Conservation (phyloP, 805 yeast species). For the Tanozyma kutaoensis region DNA sequence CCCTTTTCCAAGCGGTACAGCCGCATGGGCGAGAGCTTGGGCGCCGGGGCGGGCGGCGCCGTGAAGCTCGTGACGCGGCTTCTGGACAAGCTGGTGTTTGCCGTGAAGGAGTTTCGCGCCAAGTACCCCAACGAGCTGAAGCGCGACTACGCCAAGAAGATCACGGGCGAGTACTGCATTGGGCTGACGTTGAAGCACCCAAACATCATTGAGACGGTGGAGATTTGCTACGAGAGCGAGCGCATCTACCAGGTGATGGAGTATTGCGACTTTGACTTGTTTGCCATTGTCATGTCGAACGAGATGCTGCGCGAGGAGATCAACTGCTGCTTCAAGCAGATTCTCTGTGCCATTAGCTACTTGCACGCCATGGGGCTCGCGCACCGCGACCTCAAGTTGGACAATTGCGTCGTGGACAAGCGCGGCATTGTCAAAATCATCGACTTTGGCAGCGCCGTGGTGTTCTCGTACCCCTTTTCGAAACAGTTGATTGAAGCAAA, state of each 20-base stretch:
- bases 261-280: constrained; percentile 83
- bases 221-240: constrained; percentile 80
- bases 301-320: constrained; percentile 72
- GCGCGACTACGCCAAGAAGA: constrained; percentile 82
- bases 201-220: constrained; percentile 82
- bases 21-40: constrained; percentile 74
- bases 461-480: constrained; percentile 76
- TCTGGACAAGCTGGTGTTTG: constrained; percentile 62
- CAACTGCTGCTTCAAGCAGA: constrained; percentile 82
- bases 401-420: constrained; percentile 77
- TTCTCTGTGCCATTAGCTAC: constrained; percentile 68
- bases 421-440: constrained; percentile 82
- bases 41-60: constrained; percentile 93
- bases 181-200: constrained; percentile 86
- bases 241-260: constrained; percentile 88
- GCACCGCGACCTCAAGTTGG: constrained; percentile 84
- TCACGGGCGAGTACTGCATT: constrained; percentile 89
- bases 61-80: constrained; percentile 63
- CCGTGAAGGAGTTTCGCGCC: constrained; percentile 84
- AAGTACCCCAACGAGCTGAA: constrained; percentile 60
- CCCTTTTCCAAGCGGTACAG: constrained; percentile 70
- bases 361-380: constrained; percentile 79
- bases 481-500: constrained; percentile 61
- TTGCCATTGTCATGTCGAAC: constrained; percentile 90
- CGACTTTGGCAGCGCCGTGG: constrained; percentile 90